Evolutionary conservation across 1,139 yeast species (phyloP).

Genomic region (Wickerhamomyces sp.): DNA sequence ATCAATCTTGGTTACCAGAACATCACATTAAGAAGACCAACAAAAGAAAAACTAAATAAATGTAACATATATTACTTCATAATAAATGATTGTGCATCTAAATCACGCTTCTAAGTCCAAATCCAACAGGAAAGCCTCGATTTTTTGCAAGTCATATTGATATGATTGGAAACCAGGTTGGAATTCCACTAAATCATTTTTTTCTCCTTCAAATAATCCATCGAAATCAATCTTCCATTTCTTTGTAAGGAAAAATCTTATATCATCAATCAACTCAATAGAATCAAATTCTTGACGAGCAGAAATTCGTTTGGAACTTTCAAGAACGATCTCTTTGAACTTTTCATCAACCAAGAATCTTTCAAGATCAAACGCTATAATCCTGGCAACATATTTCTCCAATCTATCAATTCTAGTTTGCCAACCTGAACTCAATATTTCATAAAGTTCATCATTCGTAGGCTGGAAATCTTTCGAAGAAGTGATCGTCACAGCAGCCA

Average conservation of each 20-base stretch:
- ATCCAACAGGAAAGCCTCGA: constrained; percentile 41
- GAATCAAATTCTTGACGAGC: constrained; percentile 72
- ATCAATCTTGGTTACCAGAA: constrained; percentile 59
- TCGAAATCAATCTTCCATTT: constrained; percentile 29
- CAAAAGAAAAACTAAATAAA: constrained; percentile 26
- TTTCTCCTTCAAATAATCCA: constrained; percentile 23
- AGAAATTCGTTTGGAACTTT: constrained; percentile 55
- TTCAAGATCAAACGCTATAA: constrained; percentile 49
- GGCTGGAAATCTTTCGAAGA: constrained; percentile 27
- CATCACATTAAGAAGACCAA: constrained; percentile 34
- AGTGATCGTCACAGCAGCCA: constrained; percentile 60
- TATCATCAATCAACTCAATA: constrained; percentile 74
- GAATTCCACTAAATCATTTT: constrained; percentile 16
- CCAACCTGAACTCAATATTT: constrained; percentile 65
- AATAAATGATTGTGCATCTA: too few species aligned
- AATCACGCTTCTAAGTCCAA: constrained; percentile 42
- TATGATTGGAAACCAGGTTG: constrained; percentile 24
- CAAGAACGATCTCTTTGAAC: constrained; percentile 36
- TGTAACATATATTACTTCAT: too few species aligned
- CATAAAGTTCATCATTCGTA: constrained; percentile 41
- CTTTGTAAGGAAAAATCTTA: constrained; percentile 56
- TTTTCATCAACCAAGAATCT: constrained; percentile 33
- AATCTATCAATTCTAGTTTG: constrained; percentile 57
- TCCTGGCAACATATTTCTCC: constrained; percentile 58
- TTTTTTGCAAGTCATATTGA: constrained; percentile 34